Evolutionary conservation across 805 yeast species (phyloP), one percentile per base, ranked within the genome.

Genomic region (Starmera caribaea): DNA sequence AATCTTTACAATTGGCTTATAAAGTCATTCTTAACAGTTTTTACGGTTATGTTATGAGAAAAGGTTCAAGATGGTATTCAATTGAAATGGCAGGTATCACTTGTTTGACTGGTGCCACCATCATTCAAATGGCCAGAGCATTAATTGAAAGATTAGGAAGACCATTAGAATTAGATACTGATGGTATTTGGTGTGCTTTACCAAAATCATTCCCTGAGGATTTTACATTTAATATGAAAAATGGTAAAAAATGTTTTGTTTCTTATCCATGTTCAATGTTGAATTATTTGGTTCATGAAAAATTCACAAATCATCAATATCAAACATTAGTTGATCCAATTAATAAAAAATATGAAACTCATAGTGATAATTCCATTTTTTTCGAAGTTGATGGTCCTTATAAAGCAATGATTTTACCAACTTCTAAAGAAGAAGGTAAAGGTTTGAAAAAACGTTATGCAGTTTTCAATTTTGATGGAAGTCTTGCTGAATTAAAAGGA

Each of bases 11-110:
- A 62, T 70, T 92, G 47, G 98, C 98, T 0, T 97, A 92, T 59
- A 92, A 92, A 55, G 97, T 90, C 55, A 92, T 92, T 63, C 70
- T 92, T 53, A 92, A 92, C 55, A 90, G 97, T 0, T 92, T 92
- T 57, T 92, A 92, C 53, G 99, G 99, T 37, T 92, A 92, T 54
- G 98, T 92, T 12, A 92, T 92, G 98, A 76, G 99, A 62, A 92
- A 92, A 54, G 99, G 98, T 32, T 92, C 98, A 0, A 73, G 99
- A 44, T 92, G 99, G 99, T 92, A 89, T 54, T 92, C 98, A 0
- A 88, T 92, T 92, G 98, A 92, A 60, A 92, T 94, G 98, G 99
- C 98, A 0, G 99, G 99, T 46, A 92, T 92, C 15, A 92, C 99
- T 0, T 94, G 98, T 71, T 69, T 89, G 37, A 92, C 98, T 0